Conservation (phyloP, 192 early-diverging fungal genomes). For the Backusella macrospora region DNA sequence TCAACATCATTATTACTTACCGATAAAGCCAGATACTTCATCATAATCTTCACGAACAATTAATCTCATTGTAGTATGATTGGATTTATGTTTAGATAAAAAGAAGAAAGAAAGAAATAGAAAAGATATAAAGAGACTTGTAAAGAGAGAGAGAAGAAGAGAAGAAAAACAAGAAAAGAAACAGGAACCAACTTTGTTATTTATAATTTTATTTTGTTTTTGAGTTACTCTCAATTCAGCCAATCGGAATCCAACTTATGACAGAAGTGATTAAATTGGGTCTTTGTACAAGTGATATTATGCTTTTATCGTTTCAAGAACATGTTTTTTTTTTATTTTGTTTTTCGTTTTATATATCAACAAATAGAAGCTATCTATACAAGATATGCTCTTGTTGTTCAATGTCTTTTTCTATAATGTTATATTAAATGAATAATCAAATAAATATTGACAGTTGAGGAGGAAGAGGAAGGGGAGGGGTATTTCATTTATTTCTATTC, state of each 20-base stretch:
- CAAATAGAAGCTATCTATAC: no score
- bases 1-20: conserved; percentile 30
- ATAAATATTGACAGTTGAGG: no score
- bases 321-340: background rate
- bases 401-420: no score
- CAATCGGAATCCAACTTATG: conserved; percentile 6
- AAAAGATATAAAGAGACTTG: background rate
- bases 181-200: background rate
- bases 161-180: background rate
- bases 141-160: background rate
- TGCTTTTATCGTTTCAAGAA: no score
- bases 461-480: no score
- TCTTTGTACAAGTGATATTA: no score
- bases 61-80: conserved; percentile 58
- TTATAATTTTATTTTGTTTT: conserved; percentile 4
- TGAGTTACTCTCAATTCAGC: background rate
- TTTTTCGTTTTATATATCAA: no score
- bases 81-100: background rate
- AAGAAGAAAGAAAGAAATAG: no score
- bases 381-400: no score
- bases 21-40: conserved; percentile 69
- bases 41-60: conserved; percentile 74
- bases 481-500: no score
- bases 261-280: background rate
- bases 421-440: no score